These are phyloP conservation scores for Nakaseomyces nivariensis DNA, from an alignment of 1,139 yeast species.

Conservation along the genomic window DNA sequence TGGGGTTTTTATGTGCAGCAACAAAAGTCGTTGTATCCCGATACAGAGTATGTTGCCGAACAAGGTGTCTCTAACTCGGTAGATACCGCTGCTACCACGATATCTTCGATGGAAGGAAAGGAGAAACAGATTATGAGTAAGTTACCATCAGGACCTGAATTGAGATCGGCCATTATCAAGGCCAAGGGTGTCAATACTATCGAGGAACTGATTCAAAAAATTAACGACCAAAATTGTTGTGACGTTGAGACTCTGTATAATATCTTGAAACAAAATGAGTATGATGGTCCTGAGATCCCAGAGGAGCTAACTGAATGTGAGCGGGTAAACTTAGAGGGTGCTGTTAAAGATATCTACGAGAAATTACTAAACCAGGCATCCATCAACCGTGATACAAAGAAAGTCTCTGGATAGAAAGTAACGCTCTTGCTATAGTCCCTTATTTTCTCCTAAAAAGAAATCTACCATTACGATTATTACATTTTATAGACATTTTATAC, in stretches of 20 bases:
- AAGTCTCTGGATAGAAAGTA: neutral
- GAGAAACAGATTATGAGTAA: slow-evolving; percentile 17
- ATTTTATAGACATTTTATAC: neutral
- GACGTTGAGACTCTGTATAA: slow-evolving; percentile 46
- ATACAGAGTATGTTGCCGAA: slow-evolving; percentile 11
- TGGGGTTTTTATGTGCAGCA: slow-evolving; percentile 68
- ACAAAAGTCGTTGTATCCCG: slow-evolving; percentile 37
- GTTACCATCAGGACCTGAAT: slow-evolving; percentile 63
- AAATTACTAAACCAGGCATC: slow-evolving; percentile 58
- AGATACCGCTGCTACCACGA: neutral
- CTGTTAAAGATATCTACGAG: slow-evolving; percentile 59
- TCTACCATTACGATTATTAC: too few species aligned
- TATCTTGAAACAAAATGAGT: slow-evolving; percentile 11
- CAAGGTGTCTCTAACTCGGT: neutral
- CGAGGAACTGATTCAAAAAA: slow-evolving; percentile 55
- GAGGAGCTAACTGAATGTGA: slow-evolving; percentile 3
- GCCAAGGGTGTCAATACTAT: slow-evolving; percentile 70
- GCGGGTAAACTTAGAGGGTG: slow-evolving; percentile 10
- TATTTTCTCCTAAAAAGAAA: too few species aligned
- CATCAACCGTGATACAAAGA: slow-evolving; percentile 43
- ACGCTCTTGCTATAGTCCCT: too few species aligned
- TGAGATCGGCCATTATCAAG: slow-evolving; percentile 61
- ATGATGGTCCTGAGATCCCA: slow-evolving; percentile 7
- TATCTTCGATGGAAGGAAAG: neutral
- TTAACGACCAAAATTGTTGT: slow-evolving; percentile 38